Evolutionary conservation across 805 yeast genomes (phyloP).

Genomic region (Lipomyces anomalus): DNA sequence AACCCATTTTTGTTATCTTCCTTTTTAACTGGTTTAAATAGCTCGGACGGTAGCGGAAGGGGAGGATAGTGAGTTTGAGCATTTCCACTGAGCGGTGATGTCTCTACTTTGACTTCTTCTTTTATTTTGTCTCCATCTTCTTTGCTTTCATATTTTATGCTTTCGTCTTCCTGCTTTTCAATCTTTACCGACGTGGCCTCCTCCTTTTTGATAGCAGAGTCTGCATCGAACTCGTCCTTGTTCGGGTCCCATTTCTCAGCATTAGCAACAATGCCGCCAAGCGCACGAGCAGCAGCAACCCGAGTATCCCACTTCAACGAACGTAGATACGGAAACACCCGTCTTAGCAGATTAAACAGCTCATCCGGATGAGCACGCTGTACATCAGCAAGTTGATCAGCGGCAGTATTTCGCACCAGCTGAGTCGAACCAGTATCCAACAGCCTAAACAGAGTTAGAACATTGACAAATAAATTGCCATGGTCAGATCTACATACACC

Average conservation of each 20-base stretch:
- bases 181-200: constrained; percentile 25
- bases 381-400: constrained; percentile 90
- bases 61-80: constrained; percentile 9
- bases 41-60: constrained; percentile 3
- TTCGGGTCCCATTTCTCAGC: constrained; percentile 84
- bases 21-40: constrained; percentile 29
- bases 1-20: constrained; percentile 28
- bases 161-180: constrained; percentile 25
- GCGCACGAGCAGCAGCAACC: constrained; percentile 87
- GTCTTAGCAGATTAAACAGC: constrained; percentile 67
- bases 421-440: constrained; percentile 94
- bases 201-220: constrained; percentile 7
- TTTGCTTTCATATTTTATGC: constrained; percentile 1
- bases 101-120: not conserved
- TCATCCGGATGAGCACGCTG: constrained; percentile 96
- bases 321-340: constrained; percentile 84
- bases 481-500: constrained; percentile 31
- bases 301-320: constrained; percentile 93
- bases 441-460: constrained; percentile 19
- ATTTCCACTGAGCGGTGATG: not conserved
- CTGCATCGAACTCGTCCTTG: constrained; percentile 30
- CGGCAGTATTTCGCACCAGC: constrained; percentile 90
- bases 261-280: constrained; percentile 85
- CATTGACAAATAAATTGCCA: not conserved
- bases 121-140: not conserved